Percentiles rank a stretch among this genome's conserved stretches.
Evolutionary conservation across 2,329 filamentous ascomycete species (phyloP).

Genomic region (Aspergillus terreus): DNA sequence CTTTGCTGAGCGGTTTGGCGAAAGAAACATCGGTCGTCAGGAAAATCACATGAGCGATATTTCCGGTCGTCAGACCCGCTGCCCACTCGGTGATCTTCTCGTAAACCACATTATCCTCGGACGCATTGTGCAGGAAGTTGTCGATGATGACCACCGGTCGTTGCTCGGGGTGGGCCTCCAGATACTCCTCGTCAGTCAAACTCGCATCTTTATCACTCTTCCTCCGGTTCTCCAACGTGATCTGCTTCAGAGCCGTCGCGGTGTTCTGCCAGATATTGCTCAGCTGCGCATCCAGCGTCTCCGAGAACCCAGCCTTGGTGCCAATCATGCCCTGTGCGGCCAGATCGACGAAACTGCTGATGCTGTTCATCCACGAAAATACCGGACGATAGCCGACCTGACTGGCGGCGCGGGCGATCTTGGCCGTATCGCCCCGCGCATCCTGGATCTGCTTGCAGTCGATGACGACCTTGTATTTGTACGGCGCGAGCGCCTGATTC

Average conservation of each 20-base stretch:
- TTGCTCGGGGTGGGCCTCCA: conserved; percentile 82
- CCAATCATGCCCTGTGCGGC: conserved; percentile 92
- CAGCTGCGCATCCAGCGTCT: conserved; percentile 84
- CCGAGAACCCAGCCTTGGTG: conserved; percentile 89
- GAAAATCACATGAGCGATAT: conserved; percentile 91
- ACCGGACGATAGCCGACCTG: conserved; percentile 89
- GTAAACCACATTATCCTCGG: conserved; percentile 62
- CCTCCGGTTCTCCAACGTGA: conserved; percentile 66
- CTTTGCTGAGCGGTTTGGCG: conserved; percentile 80
- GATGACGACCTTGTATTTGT: conserved; percentile 74
- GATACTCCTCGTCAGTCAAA: conserved; percentile 77
- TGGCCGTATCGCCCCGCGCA: conserved; percentile 79
- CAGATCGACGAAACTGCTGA: conserved; percentile 87
- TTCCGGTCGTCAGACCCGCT: conserved; percentile 76
- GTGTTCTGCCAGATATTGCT: conserved; percentile 87
- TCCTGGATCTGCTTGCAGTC: conserved; percentile 94
- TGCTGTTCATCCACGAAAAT: conserved; percentile 94
- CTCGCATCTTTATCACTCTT: conserved; percentile 70
- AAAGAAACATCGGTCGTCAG: conserved; percentile 86
- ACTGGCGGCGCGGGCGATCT: conserved; percentile 73
- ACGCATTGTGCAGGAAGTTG: conserved; percentile 80
- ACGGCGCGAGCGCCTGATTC: conserved; percentile 73
- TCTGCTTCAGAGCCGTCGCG: conserved; percentile 70
- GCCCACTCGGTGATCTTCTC: conserved; percentile 88
- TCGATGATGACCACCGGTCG: conserved; percentile 84